Evolutionary conservation across 768 basidiomycete species (phyloP).

Genomic region (Wakefieldia striispora): DNA sequence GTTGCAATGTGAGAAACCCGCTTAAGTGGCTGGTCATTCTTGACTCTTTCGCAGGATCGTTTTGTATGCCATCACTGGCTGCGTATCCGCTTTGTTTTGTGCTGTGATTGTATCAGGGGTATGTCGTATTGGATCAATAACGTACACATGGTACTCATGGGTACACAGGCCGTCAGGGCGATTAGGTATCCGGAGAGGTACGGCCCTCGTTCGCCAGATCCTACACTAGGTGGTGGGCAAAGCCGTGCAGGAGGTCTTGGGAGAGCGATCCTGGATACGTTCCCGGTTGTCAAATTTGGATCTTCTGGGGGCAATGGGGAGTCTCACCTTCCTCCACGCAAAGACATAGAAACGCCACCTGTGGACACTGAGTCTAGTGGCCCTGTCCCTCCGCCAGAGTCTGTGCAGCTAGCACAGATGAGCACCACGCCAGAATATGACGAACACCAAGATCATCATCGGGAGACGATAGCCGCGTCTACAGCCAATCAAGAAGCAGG

Average conservation of each 20-base stretch:
- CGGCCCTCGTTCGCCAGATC: slow-evolving; percentile 59
- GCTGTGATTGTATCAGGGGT: slow-evolving; percentile 85
- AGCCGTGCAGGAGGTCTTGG: slow-evolving; percentile 83
- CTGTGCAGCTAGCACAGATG: slow-evolving; percentile 13
- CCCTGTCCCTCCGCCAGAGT: slow-evolving; percentile 1
- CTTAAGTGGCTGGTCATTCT: neutral
- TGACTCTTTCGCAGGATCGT: slow-evolving; percentile 55
- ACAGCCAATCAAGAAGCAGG: neutral
- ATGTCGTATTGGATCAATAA: slow-evolving; percentile 26
- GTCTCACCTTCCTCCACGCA: slow-evolving; percentile 13
- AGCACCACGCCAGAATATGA: neutral
- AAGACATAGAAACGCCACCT: slow-evolving; percentile 33
- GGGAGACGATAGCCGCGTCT: neutral
- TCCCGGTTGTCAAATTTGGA: slow-evolving; percentile 89
- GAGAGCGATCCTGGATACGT: slow-evolving; percentile 92
- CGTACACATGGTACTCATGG: neutral
- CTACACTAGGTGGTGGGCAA: slow-evolving; percentile 39
- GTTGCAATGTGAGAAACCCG: slow-evolving; percentile 69
- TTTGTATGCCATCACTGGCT: slow-evolving; percentile 84
- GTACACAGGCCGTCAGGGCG: slow-evolving; percentile 69
- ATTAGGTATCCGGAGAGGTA: slow-evolving; percentile 90
- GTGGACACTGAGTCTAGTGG: neutral
- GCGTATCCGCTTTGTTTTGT: slow-evolving; percentile 82
- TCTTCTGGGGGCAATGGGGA: slow-evolving; percentile 18
- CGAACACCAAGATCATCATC: neutral